Evolutionary conservation across 2,329 filamentous ascomycete genomes (phyloP).

Genomic region (Westerdykella sp.): DNA sequence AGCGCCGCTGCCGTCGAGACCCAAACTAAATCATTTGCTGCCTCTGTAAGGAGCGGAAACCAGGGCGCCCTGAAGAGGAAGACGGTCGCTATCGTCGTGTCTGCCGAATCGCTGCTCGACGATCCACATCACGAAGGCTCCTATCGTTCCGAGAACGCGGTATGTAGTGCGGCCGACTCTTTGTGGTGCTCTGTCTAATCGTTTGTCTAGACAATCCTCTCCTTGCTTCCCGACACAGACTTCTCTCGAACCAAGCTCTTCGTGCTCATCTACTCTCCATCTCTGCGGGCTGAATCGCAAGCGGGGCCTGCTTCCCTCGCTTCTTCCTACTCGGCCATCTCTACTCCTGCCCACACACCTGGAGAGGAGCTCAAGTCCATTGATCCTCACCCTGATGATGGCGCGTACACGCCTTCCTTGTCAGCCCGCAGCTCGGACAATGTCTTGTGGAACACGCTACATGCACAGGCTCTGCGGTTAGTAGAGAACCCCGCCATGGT

Average conservation of each 20-base stretch:
- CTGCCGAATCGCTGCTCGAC: constrained; percentile 62
- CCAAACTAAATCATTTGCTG: constrained; percentile 29
- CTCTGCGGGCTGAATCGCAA: constrained; percentile 54
- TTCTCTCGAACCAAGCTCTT: constrained; percentile 70
- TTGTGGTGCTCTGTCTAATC: constrained; percentile 15
- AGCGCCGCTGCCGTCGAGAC: constrained; percentile 28
- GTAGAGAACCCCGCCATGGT: constrained; percentile 84
- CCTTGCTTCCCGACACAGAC: constrained; percentile 76
- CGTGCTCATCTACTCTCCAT: constrained; percentile 81
- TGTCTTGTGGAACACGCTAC: constrained; percentile 69
- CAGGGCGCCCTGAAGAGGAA: constrained; percentile 43
- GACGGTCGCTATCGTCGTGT: constrained; percentile 83
- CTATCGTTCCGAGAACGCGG: constrained; percentile 69
- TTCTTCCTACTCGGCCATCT: constrained; percentile 87
- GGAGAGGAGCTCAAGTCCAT: constrained; percentile 50
- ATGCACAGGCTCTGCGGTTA: constrained; percentile 69
- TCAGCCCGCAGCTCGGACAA: constrained; percentile 32
- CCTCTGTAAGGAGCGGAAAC: constrained; percentile 20
- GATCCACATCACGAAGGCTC: constrained; percentile 51
- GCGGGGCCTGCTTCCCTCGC: constrained; percentile 53
- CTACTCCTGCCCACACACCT: constrained; percentile 59
- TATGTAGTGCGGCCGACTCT: constrained; percentile 45
- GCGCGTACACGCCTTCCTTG: constrained; percentile 31
- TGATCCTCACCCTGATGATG: constrained; percentile 43
- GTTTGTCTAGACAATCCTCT: constrained; percentile 57